Base-by-base conservation (phyloP, 805 yeast genomes). In the Saccharomycopsis schoenii region DNA sequence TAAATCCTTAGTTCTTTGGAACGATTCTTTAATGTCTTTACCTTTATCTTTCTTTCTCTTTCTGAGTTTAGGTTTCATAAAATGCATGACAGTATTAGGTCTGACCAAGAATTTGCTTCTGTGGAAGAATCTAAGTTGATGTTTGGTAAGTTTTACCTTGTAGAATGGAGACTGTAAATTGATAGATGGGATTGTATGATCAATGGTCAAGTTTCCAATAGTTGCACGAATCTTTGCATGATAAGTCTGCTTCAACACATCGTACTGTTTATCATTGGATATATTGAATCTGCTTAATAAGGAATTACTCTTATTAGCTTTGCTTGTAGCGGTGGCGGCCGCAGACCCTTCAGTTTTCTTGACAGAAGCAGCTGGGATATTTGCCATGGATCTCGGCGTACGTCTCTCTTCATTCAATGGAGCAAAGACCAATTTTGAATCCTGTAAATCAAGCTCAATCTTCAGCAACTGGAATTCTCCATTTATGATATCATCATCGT, bases 211-310 rank as follows among this genome's bases (percentile, higher is more conserved):
- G 66, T 93, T 89, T 55, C 97, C 96, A 68, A 94, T 84, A 6
- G 96, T 96, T 1, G 97, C 84, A 71, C 99, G 84, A 42, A 93
- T 89, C 76, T 89, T 93, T 47, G 96, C 84, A 70, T 91, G 96
- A 71, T 92, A 91, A 68, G 90, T 92, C 61, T 84, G 88, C 68
- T 87, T 88, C 66, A 94, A 76, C 59, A 86, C 74, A 61, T 89
- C 96, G 71, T 94, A 94, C 52, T 86, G 88, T 54, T 82, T 80
- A 72, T 94, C 99, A 72, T 94, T 94, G 8, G 97, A 91, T 47
- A 93, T 80, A 70, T 89, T 88, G 73, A 88, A 90, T 65, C 87
- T 85, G 62, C 34, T 78, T 71, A 42, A 80, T 78, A 21, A 89
- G 67, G 36, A 77, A 69, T 24, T 24, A 4, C 52, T 25, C 3